Evolutionary conservation across 257 asterid genomes (phyloP).

Genomic region (Parsonsia alboflavescens): DNA sequence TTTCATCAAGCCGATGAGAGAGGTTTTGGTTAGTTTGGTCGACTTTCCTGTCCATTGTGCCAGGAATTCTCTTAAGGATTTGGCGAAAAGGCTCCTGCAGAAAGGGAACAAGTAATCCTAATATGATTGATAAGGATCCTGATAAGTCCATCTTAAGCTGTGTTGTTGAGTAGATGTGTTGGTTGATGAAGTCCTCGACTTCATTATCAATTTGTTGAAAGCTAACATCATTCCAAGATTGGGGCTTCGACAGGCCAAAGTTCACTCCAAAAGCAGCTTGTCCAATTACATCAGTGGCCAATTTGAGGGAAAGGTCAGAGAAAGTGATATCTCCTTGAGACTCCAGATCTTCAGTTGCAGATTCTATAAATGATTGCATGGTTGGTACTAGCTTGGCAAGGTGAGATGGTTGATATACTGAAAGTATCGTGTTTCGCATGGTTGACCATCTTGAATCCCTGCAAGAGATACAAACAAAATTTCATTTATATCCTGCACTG

Average conservation of each 20-base stretch:
- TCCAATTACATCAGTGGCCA: slow-evolving; percentile 89
- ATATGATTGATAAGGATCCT: slow-evolving; percentile 72
- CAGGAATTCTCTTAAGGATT: slow-evolving; percentile 73
- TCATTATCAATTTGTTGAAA: slow-evolving; percentile 28
- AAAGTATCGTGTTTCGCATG: slow-evolving; percentile 80
- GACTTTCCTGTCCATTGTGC: slow-evolving; percentile 79
- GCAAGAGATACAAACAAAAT: neutral
- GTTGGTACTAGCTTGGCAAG: slow-evolving; percentile 76
- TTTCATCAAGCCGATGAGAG: slow-evolving; percentile 50
- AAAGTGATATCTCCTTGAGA: slow-evolving; percentile 48
- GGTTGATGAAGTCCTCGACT: slow-evolving; percentile 68
- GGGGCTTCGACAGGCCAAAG: slow-evolving; percentile 74
- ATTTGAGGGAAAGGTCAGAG: slow-evolving; percentile 74
- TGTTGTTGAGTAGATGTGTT: slow-evolving; percentile 84
- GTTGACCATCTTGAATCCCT: slow-evolving; percentile 91
- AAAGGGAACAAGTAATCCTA: slow-evolving; percentile 72
- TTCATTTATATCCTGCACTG: neutral
- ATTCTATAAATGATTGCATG: slow-evolving; percentile 69
- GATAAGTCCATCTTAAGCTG: slow-evolving; percentile 95
- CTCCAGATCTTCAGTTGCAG: slow-evolving; percentile 56
- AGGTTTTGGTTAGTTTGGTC: slow-evolving; percentile 58
- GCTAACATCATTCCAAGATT: slow-evolving; percentile 13
- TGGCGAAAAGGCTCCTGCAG: slow-evolving; percentile 89
- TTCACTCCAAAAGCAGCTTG: slow-evolving; percentile 92
- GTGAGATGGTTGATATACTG: slow-evolving; percentile 89